phyloP scores from a whole-genome alignment of 805 yeast species.

The Tetrapisispora namnaoensis region DNA sequence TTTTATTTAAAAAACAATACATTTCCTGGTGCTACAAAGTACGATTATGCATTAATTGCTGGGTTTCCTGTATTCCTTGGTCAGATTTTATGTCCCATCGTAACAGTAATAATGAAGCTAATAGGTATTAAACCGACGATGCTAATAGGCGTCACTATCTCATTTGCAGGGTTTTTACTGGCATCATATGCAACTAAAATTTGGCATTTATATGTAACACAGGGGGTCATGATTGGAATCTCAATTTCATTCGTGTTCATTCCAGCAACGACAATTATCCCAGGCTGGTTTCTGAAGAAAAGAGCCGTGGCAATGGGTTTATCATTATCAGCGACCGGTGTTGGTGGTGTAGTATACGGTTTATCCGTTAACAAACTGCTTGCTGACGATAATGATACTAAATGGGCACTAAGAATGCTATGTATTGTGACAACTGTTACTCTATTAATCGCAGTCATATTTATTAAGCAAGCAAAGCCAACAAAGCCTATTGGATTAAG shows the following conservation, averaged over 20 bases:
- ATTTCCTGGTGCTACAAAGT: constrained; percentile 44
- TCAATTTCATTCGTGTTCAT: constrained; percentile 43
- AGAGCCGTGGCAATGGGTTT: constrained; percentile 48
- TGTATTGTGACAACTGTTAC: constrained; percentile 34
- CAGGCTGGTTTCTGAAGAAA: constrained; percentile 60
- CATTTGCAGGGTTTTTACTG: constrained; percentile 46
- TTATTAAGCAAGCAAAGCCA: constrained; percentile 39
- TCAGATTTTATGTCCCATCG: constrained; percentile 51
- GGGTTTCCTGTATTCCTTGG: constrained; percentile 51
- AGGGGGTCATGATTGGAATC: constrained; percentile 54
- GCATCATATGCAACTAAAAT: constrained; percentile 49
- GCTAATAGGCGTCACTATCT: constrained; percentile 39
- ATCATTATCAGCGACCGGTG: constrained; percentile 42
- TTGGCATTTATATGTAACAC: constrained; percentile 62
- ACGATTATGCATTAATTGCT: constrained; percentile 58
- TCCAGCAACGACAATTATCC: constrained; percentile 51
- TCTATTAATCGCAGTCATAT: constrained; percentile 31
- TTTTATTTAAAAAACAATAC: constrained; percentile 41
- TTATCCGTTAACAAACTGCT: constrained; percentile 36
- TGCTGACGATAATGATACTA: constrained; percentile 33
- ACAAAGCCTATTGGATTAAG: constrained; percentile 22
- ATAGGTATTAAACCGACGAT: constrained; percentile 43
- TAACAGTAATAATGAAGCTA: constrained; percentile 37
- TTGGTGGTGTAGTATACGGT: constrained; percentile 41
- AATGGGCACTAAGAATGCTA: constrained; percentile 39